Evolutionary conservation across 1,284 basidiomycete species (phyloP).

Genomic region (Pseudozyma sp.): DNA sequence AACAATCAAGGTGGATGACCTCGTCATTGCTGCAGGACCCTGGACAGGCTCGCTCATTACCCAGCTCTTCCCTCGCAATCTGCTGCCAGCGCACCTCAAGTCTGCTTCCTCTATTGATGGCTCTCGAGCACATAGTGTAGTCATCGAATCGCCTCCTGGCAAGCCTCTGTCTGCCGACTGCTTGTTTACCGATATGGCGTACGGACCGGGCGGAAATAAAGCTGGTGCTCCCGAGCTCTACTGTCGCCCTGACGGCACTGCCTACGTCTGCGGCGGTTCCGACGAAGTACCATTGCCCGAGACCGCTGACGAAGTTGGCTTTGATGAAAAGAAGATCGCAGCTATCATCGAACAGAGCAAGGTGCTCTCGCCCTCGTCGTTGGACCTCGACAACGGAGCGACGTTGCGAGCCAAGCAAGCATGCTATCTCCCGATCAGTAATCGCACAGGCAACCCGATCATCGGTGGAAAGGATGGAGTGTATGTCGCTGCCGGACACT

Average conservation of each 20-base stretch:
- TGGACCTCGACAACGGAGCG: conserved; percentile 66
- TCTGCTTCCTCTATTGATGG: conserved; percentile 68
- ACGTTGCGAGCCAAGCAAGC: conserved; percentile 71
- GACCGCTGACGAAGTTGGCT: conserved; percentile 63
- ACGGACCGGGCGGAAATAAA: conserved; percentile 46
- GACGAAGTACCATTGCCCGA: conserved; percentile 69
- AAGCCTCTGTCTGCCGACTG: conserved; percentile 69
- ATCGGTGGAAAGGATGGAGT: conserved; percentile 72
- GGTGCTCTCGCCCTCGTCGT: conserved; percentile 71
- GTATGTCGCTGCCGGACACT: conserved; percentile 71
- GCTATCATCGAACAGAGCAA: conserved; percentile 71
- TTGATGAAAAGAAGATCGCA: conserved; percentile 67
- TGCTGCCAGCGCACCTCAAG: conserved; percentile 64
- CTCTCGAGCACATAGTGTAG: conserved; percentile 72
- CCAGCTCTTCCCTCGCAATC: conserved; percentile 71
- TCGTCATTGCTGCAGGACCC: conserved; percentile 70
- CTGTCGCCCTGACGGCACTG: conserved; percentile 68
- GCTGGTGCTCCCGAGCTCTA: conserved; percentile 59
- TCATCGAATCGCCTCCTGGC: conserved; percentile 64
- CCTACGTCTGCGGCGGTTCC: conserved; percentile 70
- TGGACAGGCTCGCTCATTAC: conserved; percentile 80
- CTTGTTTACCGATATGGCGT: conserved; percentile 73
- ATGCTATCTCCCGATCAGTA: conserved; percentile 74
- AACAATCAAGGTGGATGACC: conserved; percentile 24
- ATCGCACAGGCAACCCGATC: conserved; percentile 71